These are phyloP conservation scores for Ceratobasidium sp. DNA, from an alignment of 1,284 basidiomycete genomes.

Conservation along the genomic window DNA sequence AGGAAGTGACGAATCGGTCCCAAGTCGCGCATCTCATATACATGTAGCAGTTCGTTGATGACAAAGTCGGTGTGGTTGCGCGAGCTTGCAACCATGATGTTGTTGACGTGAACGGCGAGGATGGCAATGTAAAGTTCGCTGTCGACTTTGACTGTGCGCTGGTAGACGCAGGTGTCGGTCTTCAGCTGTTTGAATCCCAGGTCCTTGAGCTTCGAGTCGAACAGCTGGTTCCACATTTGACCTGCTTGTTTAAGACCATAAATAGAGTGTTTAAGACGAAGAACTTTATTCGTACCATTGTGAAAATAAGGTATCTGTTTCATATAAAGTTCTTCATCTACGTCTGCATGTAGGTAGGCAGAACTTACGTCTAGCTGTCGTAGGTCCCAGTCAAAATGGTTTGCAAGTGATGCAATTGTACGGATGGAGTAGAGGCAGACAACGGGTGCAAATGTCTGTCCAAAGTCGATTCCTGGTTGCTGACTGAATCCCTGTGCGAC, in stretches of 20 bases:
- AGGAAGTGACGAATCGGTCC: constrained; percentile 8
- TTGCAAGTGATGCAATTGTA: constrained; percentile 38
- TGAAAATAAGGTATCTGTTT: neutral
- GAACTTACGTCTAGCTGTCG: constrained; percentile 34
- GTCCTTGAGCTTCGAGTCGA: neutral
- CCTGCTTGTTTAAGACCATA: constrained; percentile 16
- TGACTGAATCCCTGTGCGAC: constrained; percentile 37
- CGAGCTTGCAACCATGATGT: neutral
- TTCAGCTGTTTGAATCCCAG: neutral
- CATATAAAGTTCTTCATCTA: neutral
- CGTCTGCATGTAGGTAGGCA: constrained; percentile 11
- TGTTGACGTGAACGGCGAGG: constrained; percentile 7
- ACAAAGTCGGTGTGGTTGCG: neutral
- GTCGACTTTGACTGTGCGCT: neutral
- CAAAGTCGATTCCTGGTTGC: constrained; percentile 46
- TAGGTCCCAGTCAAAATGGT: constrained; percentile 33
- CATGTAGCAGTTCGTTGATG: neutral
- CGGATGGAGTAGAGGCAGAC: constrained; percentile 42
- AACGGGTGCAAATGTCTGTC: constrained; percentile 46
- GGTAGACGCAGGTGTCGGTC: constrained; percentile 8
- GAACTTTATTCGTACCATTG: neutral
- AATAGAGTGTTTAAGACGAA: neutral
- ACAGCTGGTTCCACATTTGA: constrained; percentile 8
- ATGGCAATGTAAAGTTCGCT: neutral
- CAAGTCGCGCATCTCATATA: constrained; percentile 30